Conservation (phyloP, 441 rosid species). For the Viola pubescens region DNA sequence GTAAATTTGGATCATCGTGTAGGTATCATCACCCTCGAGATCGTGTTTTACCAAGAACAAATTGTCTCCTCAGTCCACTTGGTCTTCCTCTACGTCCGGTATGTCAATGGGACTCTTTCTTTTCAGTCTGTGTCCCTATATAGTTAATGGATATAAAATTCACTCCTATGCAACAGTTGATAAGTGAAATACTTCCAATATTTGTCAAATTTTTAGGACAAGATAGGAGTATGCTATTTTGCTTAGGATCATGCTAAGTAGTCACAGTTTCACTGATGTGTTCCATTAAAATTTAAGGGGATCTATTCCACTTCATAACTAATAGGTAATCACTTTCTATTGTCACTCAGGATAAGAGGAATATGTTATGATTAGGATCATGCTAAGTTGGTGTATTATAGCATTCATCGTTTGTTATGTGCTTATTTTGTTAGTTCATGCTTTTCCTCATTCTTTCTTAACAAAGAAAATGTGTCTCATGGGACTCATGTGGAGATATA, state of each 20-base stretch:
- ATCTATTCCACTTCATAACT: too few species aligned
- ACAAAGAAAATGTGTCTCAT: too few species aligned
- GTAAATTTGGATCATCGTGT: constrained; percentile 88
- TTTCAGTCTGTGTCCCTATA: too few species aligned
- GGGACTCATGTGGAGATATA: too few species aligned
- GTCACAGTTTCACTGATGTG: not conserved
- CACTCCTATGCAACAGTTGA: too few species aligned
- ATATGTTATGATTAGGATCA: not conserved
- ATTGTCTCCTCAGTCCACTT: constrained; percentile 54
- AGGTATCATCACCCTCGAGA: constrained; percentile 83
- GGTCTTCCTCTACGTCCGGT: constrained; percentile 92
- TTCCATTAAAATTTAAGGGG: too few species aligned
- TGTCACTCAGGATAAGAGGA: too few species aligned
- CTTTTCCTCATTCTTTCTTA: not conserved
- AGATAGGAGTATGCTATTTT: not conserved
- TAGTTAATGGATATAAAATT: too few species aligned
- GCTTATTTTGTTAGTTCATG: not conserved
- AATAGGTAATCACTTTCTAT: too few species aligned
- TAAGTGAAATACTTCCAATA: too few species aligned
- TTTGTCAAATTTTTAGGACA: not conserved
- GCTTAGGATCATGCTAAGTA: not conserved
- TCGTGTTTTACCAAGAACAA: constrained; percentile 46
- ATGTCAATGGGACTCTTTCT: constrained; percentile 17
- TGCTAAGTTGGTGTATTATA: not conserved
- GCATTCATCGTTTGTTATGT: not conserved